Percentiles rank a stretch among this genome's conserved stretches.
These are phyloP conservation scores for Geotrichum citri-aurantii DNA, from an alignment of 1,139 yeast genomes.

Conservation along the genomic window DNA sequence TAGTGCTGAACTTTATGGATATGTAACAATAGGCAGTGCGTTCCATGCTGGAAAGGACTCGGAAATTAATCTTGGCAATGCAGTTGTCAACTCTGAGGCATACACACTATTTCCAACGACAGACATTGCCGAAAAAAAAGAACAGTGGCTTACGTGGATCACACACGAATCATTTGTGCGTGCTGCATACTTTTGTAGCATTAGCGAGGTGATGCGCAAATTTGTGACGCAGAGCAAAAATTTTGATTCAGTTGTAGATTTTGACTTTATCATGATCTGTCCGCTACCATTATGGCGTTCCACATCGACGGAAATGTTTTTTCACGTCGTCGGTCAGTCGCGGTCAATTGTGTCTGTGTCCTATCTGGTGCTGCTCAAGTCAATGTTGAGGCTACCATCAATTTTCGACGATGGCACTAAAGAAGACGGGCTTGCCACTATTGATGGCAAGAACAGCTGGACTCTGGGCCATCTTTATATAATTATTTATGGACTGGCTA, in stretches of 20 bases:
- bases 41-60: slow-evolving; percentile 1
- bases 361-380: slow-evolving; percentile 31
- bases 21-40: slow-evolving; percentile 3
- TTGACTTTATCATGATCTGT: slow-evolving; percentile 32
- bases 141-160: slow-evolving; percentile 7
- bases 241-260: slow-evolving; percentile 26
- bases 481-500: slow-evolving; percentile 31
- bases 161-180: slow-evolving; percentile 19
- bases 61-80: slow-evolving; percentile 7
- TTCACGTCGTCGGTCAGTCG: slow-evolving; percentile 28
- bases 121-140: slow-evolving; percentile 1
- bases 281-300: slow-evolving; percentile 33
- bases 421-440: neutral
- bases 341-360: slow-evolving; percentile 28
- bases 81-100: slow-evolving; percentile 6
- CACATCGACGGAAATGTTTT: slow-evolving; percentile 28
- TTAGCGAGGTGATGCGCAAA: slow-evolving; percentile 27
- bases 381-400: slow-evolving; percentile 33
- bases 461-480: slow-evolving; percentile 27
- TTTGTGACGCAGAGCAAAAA: slow-evolving; percentile 22
- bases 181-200: slow-evolving; percentile 27
- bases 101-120: slow-evolving; percentile 2
- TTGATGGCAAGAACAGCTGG: slow-evolving; percentile 22
- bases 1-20: neutral
- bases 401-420: slow-evolving; percentile 20